Base-by-base conservation (phyloP, 176 grass and related monocot genomes). In the bread wheat (Triticum aestivum) region DNA sequence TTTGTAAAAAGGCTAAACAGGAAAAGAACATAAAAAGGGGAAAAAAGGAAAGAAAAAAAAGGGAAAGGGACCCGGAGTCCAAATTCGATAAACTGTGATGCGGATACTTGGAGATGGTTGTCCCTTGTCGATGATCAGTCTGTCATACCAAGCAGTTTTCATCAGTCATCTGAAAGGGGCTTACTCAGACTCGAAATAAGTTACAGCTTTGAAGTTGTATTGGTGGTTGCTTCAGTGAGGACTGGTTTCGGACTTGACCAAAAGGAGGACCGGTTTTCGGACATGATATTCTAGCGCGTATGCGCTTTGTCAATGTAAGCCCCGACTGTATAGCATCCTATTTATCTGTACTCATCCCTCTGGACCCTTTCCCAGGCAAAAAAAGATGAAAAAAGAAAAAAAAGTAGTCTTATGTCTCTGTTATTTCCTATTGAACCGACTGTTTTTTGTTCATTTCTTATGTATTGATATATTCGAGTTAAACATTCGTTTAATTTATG, bases 341-440 rank as follows among this genome's bases (percentile, higher is more conserved):
- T 87, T 52, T 89, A 80, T 76, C 76, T 92, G 75, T 84, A 89
- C 69, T 73, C 47, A 68, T 83, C 24, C 89, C 69, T 89, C 54
- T 23, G 75, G 70, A 80, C 85, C 58, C 27, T 63, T 82, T 78
- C 71, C 70, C 82, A 74, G 24, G 47, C 12, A 29, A 56, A 79
- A 86, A 86, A 91, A 32, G 1, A 2, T 26, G 5, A 14, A 21
- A 14, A n/a, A 18, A 4, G 8, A 15, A 81, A 18, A 42, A 42
- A 74, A 73, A 80, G 45, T 58, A 4, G 8, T 37, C 17, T 59
- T 59, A 59, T 7, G 29, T 86, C 6, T 8, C 9, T 11, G 9
- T 74, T 17, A 42, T 75, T 85, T 77, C 54, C 20, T 42, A 4
- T 33, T 11, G 51, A 51, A 42, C 27, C 38, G 58, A 67, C 65